These are phyloP conservation scores for Terfezia claveryi DNA, from an alignment of 495 filamentous ascomycete species.

Conservation along the genomic window DNA sequence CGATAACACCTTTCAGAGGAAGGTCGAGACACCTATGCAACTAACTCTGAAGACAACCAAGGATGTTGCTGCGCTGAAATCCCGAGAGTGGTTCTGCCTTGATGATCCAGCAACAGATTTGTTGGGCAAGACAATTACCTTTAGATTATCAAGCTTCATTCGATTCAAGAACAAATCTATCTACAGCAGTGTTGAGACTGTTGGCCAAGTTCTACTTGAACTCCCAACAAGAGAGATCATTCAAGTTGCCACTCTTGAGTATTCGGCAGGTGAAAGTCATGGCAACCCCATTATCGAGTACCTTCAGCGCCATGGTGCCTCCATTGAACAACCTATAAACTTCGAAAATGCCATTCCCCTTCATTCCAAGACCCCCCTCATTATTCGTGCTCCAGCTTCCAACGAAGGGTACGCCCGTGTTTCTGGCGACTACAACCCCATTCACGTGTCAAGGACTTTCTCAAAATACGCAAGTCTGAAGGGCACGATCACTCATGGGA, in stretches of 20 bases:
- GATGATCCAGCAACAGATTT: slow-evolving; percentile 63
- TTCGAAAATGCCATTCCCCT: slow-evolving; percentile 95
- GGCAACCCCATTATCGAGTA: slow-evolving; percentile 96
- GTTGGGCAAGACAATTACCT: slow-evolving; percentile 76
- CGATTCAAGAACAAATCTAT: slow-evolving; percentile 87
- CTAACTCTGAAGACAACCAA: slow-evolving; percentile 65
- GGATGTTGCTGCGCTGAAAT: slow-evolving; percentile 79
- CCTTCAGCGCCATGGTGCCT: slow-evolving; percentile 71
- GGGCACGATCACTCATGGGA: slow-evolving; percentile 93
- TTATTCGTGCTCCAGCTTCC: slow-evolving; percentile 74
- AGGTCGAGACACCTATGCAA: slow-evolving; percentile 87
- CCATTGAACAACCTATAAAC: slow-evolving; percentile 88
- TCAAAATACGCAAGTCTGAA: slow-evolving; percentile 83
- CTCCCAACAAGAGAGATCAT: slow-evolving; percentile 94
- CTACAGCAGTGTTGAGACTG: slow-evolving; percentile 79
- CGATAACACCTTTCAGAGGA: slow-evolving; percentile 95
- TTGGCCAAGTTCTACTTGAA: slow-evolving; percentile 81
- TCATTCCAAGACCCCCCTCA: slow-evolving; percentile 70
- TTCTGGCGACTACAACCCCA: slow-evolving; percentile 95
- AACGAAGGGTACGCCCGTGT: slow-evolving; percentile 97
- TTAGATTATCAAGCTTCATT: slow-evolving; percentile 77
- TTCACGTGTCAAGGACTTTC: slow-evolving; percentile 94
- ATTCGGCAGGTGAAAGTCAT: slow-evolving; percentile 69
- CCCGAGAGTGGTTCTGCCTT: slow-evolving; percentile 91
- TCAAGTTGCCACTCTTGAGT: slow-evolving; percentile 85